Base-by-base conservation (phyloP, 345 rosid genomes). In the Hevea brasiliensis region DNA sequence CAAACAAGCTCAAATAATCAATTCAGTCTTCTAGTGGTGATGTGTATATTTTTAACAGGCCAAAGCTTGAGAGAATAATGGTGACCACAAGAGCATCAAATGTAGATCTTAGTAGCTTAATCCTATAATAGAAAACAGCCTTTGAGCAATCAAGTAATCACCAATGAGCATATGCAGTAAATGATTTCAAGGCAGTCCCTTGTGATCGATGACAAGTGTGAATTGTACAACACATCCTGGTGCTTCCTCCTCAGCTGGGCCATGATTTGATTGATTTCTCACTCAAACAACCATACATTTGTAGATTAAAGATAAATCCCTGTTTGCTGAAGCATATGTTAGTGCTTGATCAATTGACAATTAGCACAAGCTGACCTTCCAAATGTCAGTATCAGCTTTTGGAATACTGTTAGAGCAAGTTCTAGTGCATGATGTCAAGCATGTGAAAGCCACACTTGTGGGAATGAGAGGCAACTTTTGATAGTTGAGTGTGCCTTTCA, bases 401-500 rank as follows among this genome's bases (percentile, higher is more conserved):
- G 17, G 51, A 3, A 47, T 47, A 47, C 37, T 32, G 51, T 47
- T 47, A 0, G 10, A 47, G 51, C 26, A 26, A 58, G 37, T 32
- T 32, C 3, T 32, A 32, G 37, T 2, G 4, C 37, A 32, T 32
- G 4, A 32, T 32, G 3, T 32, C 2, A n/a, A n/a, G n/a, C n/a
- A n/a, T 18, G 47, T 15, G 70, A 45, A 56, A 27, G 58, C 1
- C 42, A 8, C 42, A 58, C 6, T 1, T 18, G 23, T 55, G 51
- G 64, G 50, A 41, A 72, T 3, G 37, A 48, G 66, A 50, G 32
- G 45, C 12, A 18, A 40, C 53, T 48, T 48, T 59, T 72, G 79
- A 70, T 76, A 76, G 65, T 24, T 67, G 81, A 54, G 69, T 67
- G 65, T 77, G 73, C 73, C 55, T 77, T 77, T 72, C 81, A 72